Conservation (phyloP, 345 rosid genomes). For the Gossypium thurberi region DNA sequence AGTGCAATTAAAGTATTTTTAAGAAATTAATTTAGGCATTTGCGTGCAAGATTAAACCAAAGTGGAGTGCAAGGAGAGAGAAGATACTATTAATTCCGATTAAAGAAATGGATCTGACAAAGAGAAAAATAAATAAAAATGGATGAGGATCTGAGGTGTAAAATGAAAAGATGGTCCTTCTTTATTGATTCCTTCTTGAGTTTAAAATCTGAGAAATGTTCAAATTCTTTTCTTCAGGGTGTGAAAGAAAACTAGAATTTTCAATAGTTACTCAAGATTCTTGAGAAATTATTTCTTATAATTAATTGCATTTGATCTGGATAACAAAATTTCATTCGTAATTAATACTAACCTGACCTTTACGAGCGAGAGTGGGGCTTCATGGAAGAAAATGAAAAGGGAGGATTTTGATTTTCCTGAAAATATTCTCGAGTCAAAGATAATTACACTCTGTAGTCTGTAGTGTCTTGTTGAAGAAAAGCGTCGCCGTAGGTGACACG, state of each 20-base stretch:
- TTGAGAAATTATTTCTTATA: background rate
- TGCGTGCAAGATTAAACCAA: slow-evolving; percentile 39
- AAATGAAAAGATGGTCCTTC: background rate
- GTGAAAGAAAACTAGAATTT: background rate
- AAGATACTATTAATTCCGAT: slow-evolving; percentile 12
- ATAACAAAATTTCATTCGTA: background rate
- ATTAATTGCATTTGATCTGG: background rate
- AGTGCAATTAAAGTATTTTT: background rate
- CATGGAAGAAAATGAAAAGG: background rate
- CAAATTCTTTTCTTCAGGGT: background rate
- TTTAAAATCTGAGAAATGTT: background rate
- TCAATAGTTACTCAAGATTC: background rate
- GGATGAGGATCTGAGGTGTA: slow-evolving; percentile 21
- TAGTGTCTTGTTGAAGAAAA: background rate
- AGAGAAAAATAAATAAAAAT: background rate
- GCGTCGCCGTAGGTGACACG: background rate
- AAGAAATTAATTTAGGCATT: slow-evolving; percentile 1
- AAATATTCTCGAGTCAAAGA: background rate
- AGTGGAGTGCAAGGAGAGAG: slow-evolving; percentile 10
- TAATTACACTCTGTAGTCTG: background rate
- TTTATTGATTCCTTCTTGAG: background rate
- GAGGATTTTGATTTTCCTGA: background rate
- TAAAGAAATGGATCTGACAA: slow-evolving; percentile 15
- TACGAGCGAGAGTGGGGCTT: background rate
- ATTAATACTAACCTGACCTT: background rate